Conservation (phyloP, 2,329 filamentous ascomycete genomes). For the Alternaria brassicicola region DNA sequence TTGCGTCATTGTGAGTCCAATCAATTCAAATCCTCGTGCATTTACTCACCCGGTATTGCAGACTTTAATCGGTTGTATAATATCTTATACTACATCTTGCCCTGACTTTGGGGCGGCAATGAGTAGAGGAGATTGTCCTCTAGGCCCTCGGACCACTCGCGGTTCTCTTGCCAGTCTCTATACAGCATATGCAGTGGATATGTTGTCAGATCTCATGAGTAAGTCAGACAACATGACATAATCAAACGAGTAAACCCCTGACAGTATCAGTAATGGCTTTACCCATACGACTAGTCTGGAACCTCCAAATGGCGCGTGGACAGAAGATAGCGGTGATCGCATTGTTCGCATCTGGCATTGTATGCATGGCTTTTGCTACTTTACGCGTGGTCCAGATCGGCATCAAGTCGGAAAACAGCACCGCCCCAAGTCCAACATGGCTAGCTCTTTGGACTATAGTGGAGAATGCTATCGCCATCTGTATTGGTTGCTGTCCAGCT, state of each 20-base stretch:
- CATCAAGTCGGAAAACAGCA: slow-evolving; percentile 16
- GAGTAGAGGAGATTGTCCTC: slow-evolving; percentile 34
- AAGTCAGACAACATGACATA: background rate
- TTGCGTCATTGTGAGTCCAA: slow-evolving; percentile 37
- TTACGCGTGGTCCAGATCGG: slow-evolving; percentile 43
- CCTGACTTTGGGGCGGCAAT: slow-evolving; percentile 44
- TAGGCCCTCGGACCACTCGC: slow-evolving; percentile 29
- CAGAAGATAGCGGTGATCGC: slow-evolving; percentile 45
- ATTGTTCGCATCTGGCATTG: slow-evolving; percentile 31
- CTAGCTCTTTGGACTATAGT: slow-evolving; percentile 46
- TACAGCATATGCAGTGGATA: slow-evolving; percentile 42
- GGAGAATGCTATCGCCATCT: slow-evolving; percentile 40
- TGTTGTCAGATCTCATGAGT: slow-evolving; percentile 46
- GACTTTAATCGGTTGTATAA: slow-evolving; percentile 46
- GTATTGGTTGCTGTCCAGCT: slow-evolving; percentile 32
- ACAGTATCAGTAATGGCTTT: slow-evolving; percentile 45
- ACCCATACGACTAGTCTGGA: slow-evolving; percentile 47
- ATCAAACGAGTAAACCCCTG: background rate
- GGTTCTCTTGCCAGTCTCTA: slow-evolving; percentile 43
- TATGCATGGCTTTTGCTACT: slow-evolving; percentile 31
- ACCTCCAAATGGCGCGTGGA: slow-evolving; percentile 39
- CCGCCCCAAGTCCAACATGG: slow-evolving; percentile 39
- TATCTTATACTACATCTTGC: slow-evolving; percentile 31
- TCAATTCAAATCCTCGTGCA: background rate
- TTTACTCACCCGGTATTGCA: slow-evolving; percentile 7